A percentile compares a stretch with the other conserved stretches of the same genome.
Conservation (phyloP, 169 alveolate species). For the Plasmodium vinckei region DNA sequence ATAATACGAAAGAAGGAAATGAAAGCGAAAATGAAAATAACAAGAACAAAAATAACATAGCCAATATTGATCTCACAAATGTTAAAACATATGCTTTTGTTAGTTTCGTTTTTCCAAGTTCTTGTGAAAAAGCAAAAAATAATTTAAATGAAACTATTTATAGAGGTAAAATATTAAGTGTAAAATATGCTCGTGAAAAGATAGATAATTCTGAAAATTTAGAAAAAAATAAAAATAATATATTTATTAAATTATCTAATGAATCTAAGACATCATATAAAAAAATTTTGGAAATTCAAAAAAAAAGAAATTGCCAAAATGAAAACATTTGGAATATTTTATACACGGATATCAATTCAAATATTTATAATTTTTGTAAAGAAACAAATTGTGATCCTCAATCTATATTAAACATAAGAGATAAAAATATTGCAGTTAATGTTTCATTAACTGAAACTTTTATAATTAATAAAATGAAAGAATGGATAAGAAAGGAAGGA, state of each 20-base stretch:
- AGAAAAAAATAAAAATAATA: conserved; percentile 63
- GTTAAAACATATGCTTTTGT: conserved; percentile 72
- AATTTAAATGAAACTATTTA: conserved; percentile 74
- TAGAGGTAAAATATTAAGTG: conserved; percentile 82
- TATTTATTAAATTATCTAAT: conserved; percentile 81
- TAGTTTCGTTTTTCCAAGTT: conserved; percentile 64
- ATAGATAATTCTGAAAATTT: conserved; percentile 3
- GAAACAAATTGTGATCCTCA: conserved; percentile 88
- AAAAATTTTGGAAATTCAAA: conserved; percentile 87
- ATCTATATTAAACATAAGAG: conserved; percentile 88
- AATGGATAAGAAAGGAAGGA: conserved; percentile 95
- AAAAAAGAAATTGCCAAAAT: conserved; percentile 86
- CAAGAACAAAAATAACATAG: conserved; percentile 19
- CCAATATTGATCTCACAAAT: conserved; percentile 45
- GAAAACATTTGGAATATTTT: conserved; percentile 95
- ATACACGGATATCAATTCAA: conserved; percentile 95
- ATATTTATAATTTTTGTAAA: conserved; percentile 90
- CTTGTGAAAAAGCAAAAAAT: conserved; percentile 57
- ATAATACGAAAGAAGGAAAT: not conserved
- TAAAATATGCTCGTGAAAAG: conserved; percentile 81
- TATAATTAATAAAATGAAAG: conserved; percentile 93
- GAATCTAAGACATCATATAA: conserved; percentile 85
- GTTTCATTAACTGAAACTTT: conserved; percentile 94
- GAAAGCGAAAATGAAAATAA: conserved; percentile 29
- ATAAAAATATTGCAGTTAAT: conserved; percentile 90